Percentiles rank a stretch among this genome's conserved stretches.
Evolutionary conservation across 345 rosid genomes (phyloP).

Genomic region (Bruguiera gymnorhiza): DNA sequence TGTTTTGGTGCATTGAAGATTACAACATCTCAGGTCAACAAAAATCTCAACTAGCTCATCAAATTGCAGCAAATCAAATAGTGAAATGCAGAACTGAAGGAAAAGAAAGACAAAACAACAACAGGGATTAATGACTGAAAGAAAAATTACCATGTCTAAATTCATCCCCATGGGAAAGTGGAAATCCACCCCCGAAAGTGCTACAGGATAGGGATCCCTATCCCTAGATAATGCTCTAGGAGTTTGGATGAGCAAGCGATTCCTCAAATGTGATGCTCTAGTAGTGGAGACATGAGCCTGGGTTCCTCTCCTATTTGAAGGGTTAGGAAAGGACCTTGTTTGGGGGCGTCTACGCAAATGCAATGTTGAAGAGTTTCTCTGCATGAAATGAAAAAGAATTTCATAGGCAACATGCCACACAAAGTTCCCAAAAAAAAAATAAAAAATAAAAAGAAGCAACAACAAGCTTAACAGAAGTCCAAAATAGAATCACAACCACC

Average conservation of each 20-base stretch:
- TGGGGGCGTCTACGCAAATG: conserved; percentile 39
- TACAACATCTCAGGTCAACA: neutral
- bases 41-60: neutral
- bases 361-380: conserved; percentile 37
- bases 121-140: neutral
- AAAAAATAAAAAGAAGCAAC: neutral
- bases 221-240: conserved; percentile 37
- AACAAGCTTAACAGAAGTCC: neutral
- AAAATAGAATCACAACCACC: neutral
- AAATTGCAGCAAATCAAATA: neutral
- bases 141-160: conserved; percentile 59
- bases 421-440: neutral
- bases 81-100: no score
- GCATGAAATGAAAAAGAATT: conserved; percentile 12
- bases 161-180: conserved; percentile 68
- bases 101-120: conserved; percentile 2
- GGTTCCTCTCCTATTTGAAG: conserved; percentile 50
- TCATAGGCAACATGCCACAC: neutral
- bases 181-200: conserved; percentile 25
- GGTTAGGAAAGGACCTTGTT: conserved; percentile 33
- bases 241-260: conserved; percentile 40
- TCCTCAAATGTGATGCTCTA: conserved; percentile 50
- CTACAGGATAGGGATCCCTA: conserved; percentile 14
- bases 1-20: neutral
- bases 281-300: conserved; percentile 38